Evolutionary conservation across 345 rosid genomes (phyloP).

Genomic region (Gossypium longicalyx): DNA sequence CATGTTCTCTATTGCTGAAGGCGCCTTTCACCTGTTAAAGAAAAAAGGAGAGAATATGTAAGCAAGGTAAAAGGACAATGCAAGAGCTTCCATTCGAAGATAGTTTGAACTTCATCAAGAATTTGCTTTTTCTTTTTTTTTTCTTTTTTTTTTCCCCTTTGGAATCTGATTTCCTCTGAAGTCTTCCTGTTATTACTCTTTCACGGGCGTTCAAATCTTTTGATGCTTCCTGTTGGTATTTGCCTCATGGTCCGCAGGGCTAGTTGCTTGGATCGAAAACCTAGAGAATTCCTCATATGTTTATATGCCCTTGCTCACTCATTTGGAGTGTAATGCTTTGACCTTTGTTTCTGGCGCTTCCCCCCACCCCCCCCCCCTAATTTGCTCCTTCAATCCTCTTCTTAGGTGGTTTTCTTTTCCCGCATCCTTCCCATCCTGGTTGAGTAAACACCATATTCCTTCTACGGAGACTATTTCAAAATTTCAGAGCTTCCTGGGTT

Average conservation of each 20-base stretch:
- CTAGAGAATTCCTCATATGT: neutral
- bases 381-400: neutral
- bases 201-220: conserved; percentile 3
- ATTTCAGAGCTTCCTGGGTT: conserved; percentile 16
- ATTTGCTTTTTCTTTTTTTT: conserved; percentile 20
- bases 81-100: conserved; percentile 51
- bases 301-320: neutral
- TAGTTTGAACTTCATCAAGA: conserved; percentile 31
- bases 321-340: neutral
- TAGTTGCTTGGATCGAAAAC: conserved; percentile 5
- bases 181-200: conserved; percentile 16
- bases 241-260: conserved; percentile 2
- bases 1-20: conserved; percentile 94
- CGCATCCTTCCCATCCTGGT: neutral
- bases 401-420: neutral
- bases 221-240: conserved; percentile 7
- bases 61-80: conserved; percentile 80
- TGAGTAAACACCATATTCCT: neutral
- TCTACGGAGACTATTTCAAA: neutral
- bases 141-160: conserved; percentile 24
- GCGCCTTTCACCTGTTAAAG: conserved; percentile 88
- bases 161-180: conserved; percentile 7
- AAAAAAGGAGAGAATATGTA: conserved; percentile 92
- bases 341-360: neutral
- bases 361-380: no score